Percentiles rank a stretch among this genome's conserved stretches.
Evolutionary conservation across 2,329 filamentous ascomycete genomes (phyloP).

Genomic region (Pestalotiopsis sp.): DNA sequence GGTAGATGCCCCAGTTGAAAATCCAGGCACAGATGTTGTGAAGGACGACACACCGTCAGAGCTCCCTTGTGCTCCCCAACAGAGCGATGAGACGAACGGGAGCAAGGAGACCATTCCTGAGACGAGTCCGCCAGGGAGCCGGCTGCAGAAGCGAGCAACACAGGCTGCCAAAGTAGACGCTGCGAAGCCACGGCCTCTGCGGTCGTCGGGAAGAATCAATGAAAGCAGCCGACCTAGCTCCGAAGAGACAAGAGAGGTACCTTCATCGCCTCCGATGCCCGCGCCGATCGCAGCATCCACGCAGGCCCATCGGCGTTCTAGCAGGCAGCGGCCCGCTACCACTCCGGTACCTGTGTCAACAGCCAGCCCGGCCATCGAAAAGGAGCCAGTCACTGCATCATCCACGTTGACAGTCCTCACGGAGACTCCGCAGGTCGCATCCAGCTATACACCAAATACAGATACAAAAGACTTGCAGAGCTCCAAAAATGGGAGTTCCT

Average conservation of each 20-base stretch:
- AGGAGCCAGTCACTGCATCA: constrained; percentile 18
- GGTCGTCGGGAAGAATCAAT: background rate
- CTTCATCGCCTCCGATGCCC: constrained; percentile 21
- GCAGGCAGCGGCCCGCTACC: constrained; percentile 18
- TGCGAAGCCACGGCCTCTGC: background rate
- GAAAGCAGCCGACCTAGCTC: background rate
- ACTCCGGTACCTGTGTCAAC: constrained; percentile 23
- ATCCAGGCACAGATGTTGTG: background rate
- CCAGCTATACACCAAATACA: constrained; percentile 27
- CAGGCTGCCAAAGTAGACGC: constrained; percentile 12
- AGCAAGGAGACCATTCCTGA: constrained; percentile 33
- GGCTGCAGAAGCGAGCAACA: constrained; percentile 18
- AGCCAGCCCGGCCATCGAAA: constrained; percentile 2
- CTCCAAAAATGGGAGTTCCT: background rate
- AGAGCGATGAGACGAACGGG: constrained; percentile 10
- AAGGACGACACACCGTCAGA: background rate
- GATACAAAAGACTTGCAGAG: constrained; percentile 16
- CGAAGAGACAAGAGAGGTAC: constrained; percentile 6
- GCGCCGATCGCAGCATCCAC: constrained; percentile 27
- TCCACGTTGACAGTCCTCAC: constrained; percentile 30
- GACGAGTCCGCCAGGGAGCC: constrained; percentile 29
- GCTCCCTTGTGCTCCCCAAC: background rate
- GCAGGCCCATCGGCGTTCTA: constrained; percentile 23
- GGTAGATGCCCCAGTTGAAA: background rate
- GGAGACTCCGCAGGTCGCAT: constrained; percentile 27